These are phyloP conservation scores for Bipolaris bicolor DNA, from an alignment of 2,329 filamentous ascomycete genomes.

Conservation along the genomic window DNA sequence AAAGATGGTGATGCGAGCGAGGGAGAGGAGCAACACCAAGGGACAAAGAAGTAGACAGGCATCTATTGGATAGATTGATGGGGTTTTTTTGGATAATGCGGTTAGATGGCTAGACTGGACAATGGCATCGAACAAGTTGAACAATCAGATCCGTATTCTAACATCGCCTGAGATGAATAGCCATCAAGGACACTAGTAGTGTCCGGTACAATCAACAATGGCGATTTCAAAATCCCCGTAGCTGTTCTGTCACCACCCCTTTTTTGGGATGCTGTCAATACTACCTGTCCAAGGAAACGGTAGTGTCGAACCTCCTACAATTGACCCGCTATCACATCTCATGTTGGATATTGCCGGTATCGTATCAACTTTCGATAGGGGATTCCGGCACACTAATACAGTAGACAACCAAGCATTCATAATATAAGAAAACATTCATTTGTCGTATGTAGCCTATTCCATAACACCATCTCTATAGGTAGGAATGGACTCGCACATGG, in stretches of 20 bases:
- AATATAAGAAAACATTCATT: constrained; percentile 17
- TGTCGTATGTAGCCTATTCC: constrained; percentile 17
- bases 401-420: not conserved
- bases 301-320: too few relatives aligned
- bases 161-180: too few relatives aligned
- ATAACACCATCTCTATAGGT: constrained; percentile 16
- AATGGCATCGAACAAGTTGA: not conserved
- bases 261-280: too few relatives aligned
- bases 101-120: not conserved
- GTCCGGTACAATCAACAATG: too few relatives aligned
- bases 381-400: not conserved
- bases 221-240: too few relatives aligned
- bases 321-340: too few relatives aligned
- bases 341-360: too few relatives aligned
- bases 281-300: too few relatives aligned
- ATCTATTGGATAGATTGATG: not conserved
- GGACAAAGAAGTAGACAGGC: constrained; percentile 7
- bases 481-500: constrained; percentile 28
- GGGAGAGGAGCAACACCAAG: constrained; percentile 25
- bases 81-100: not conserved
- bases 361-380: too few relatives aligned
- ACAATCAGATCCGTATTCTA: not conserved
- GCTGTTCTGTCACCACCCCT: too few relatives aligned
- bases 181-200: too few relatives aligned
- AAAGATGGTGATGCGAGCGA: constrained; percentile 49